Percentiles rank a stretch among this genome's conserved stretches.
Conservation (phyloP, 768 basidiomycete species). For the Panaeolus papilionaceus region DNA sequence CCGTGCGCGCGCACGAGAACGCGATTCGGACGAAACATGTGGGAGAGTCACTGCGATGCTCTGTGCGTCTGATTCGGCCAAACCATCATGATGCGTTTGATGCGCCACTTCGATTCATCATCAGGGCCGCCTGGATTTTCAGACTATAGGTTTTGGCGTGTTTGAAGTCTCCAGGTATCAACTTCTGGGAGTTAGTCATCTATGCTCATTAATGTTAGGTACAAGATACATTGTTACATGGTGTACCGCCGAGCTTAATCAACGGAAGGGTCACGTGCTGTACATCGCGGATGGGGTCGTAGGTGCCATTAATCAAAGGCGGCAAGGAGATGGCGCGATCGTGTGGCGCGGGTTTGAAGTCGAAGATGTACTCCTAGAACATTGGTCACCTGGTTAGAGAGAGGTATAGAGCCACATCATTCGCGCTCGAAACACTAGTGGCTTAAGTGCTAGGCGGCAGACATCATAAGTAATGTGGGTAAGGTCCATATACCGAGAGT, state of each 20-base stretch:
- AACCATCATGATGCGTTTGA: conserved; percentile 6
- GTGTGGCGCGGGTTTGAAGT: not conserved
- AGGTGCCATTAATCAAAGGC: not conserved
- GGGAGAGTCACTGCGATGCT: not conserved
- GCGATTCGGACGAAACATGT: not conserved
- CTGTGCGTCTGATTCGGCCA: not conserved
- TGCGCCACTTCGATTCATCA: not conserved
- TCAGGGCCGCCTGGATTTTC: conserved; percentile 3
- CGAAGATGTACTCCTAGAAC: not conserved
- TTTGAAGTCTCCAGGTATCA: not conserved
- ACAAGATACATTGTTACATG: not conserved
- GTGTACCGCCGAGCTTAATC: not conserved
- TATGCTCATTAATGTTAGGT: not conserved
- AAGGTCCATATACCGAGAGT: not conserved
- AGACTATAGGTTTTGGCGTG: not conserved
- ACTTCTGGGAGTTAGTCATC: not conserved
- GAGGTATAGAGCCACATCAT: not conserved
- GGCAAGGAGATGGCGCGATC: not conserved
- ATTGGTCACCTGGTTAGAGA: not conserved
- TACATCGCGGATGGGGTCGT: not conserved
- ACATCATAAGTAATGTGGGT: not conserved
- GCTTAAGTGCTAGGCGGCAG: not conserved
- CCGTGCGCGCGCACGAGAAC: not conserved
- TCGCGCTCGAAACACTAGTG: not conserved
- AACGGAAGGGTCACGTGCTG: not conserved